Percentiles rank a stretch among this genome's conserved stretches.
These are phyloP conservation scores for Hypoxylon sp. DNA, from an alignment of 2,329 filamentous ascomycete species.

Conservation along the genomic window DNA sequence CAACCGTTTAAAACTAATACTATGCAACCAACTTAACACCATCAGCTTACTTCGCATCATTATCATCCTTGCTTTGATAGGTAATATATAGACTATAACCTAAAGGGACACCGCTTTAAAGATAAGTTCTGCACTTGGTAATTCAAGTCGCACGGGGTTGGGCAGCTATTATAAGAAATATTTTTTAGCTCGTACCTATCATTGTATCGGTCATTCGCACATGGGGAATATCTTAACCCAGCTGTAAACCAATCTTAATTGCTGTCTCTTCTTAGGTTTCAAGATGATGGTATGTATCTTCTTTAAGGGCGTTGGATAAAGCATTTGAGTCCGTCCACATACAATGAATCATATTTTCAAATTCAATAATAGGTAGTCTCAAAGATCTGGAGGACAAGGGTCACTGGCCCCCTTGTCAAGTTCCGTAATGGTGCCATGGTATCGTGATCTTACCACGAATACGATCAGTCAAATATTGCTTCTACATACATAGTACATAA, in stretches of 20 bases:
- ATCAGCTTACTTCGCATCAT: not conserved
- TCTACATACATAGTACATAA: not conserved
- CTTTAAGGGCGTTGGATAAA: not conserved
- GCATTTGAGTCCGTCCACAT: not conserved
- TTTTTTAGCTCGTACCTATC: not conserved
- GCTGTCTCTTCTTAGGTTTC: not conserved
- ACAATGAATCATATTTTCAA: not conserved
- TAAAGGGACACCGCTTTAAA: not conserved
- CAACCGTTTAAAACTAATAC: not conserved
- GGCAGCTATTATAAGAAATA: not conserved
- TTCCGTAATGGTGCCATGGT: not conserved
- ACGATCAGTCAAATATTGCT: slow-evolving; percentile 6
- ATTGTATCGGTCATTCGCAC: not conserved
- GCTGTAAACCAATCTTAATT: not conserved
- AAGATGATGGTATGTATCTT: not conserved
- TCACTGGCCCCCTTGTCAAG: not conserved
- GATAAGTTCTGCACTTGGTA: not conserved
- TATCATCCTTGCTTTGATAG: not conserved
- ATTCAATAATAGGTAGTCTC: not conserved
- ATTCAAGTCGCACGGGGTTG: not conserved
- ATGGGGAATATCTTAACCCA: not conserved
- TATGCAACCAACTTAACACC: not conserved
- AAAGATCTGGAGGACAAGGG: not conserved
- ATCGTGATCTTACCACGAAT: slow-evolving; percentile 5
- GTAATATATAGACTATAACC: not conserved